Evolutionary conservation across 805 yeast genomes (phyloP), one percentile per base, ranked within the genome.

Genomic region (Jamesozyma hellenica): DNA sequence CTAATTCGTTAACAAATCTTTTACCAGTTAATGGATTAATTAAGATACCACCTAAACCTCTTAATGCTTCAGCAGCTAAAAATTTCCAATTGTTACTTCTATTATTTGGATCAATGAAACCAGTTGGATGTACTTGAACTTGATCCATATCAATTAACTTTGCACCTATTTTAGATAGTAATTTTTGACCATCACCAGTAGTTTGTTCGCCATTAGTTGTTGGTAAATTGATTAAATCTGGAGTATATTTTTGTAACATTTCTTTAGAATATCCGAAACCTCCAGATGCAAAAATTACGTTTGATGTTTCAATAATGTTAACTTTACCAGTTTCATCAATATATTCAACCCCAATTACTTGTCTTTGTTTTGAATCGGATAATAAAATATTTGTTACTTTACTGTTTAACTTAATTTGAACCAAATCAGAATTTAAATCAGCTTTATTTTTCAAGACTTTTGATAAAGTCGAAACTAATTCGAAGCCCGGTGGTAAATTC

Each of bases 71-170:
- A 8, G 79, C 81, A 46, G 81, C 79, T n/a, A 76, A 53, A 45
- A 75, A 70, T 51, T 75, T 75, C 70, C 71, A 68, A 42, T 63
- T 65, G 42, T 55, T 64, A 4, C 49, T 49, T 12, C 62, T 63
- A 31, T 70, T 64, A 14, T 55, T 54, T 7, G 66, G 65, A 35
- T 71, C 71, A 31, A 75, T 61, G 52, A 75, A 75, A 1, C 81
- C 82, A 5, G 81, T 76, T 31, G 82, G 82, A 50, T 76, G 81
- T 9, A 76, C 67, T 53, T 76, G 82, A n/a, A 76, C 60, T 49
- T 75, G 70, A 35, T 71, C 72, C 79, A 75, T 75, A 49, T 75
- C 75, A 14, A 74, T 64, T 41, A 74, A 53, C 13, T 66, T 60
- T 6, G 75, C 80, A 29, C 71, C 71, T 28, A 70, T 50, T n/a